phyloP scores from a whole-genome alignment of 139 green algal genomes.

The Volvox reticuliferus region DNA sequence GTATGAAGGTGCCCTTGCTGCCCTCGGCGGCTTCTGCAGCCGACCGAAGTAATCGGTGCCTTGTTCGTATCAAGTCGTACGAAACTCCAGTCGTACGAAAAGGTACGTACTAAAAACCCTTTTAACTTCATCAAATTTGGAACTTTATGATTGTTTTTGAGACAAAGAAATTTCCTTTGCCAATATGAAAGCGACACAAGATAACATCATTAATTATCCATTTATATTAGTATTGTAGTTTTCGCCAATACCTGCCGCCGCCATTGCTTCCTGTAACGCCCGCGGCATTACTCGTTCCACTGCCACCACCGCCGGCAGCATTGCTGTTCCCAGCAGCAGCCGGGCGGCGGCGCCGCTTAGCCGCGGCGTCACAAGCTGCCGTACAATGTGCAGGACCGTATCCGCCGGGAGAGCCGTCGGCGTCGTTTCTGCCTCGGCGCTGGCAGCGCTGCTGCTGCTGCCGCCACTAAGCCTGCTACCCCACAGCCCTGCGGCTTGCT shows the following conservation, averaged over 20 bases:
- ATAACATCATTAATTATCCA: no score
- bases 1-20: not conserved
- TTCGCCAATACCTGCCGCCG: constrained; percentile 5
- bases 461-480: not conserved
- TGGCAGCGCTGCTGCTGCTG: not conserved
- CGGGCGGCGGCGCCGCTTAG: constrained; percentile 35
- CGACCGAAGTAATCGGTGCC: no score
- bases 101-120: no score
- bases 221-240: no score
- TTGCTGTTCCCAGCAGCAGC: constrained; percentile 9
- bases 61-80: no score
- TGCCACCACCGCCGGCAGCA: constrained; percentile 24
- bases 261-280: constrained; percentile 18
- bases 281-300: constrained; percentile 29
- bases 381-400: not conserved
- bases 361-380: constrained; percentile 8
- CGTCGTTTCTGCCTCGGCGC: not conserved
- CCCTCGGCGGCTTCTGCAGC: not conserved
- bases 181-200: no score
- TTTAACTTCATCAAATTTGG: no score
- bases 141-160: no score
- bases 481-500: not conserved
- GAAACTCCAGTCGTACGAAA: no score
- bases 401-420: not conserved
- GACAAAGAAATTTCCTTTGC: no score